Percentiles rank a stretch among this genome's conserved stretches.
phyloP scores from a whole-genome alignment of 768 basidiomycete genomes.

The Tricholoma hemisulphureum region DNA sequence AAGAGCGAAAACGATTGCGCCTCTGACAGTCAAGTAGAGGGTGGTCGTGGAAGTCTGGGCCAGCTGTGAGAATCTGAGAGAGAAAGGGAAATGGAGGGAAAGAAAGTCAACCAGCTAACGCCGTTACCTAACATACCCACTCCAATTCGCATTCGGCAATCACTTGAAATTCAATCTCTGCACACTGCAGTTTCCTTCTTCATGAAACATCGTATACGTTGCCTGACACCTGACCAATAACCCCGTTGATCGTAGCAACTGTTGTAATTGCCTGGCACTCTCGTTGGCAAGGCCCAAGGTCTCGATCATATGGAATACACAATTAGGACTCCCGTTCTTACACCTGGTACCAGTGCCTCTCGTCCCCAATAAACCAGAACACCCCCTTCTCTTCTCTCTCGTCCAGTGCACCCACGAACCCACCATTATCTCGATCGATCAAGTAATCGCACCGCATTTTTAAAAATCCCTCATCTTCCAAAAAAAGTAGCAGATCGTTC shows the following conservation, averaged over 20 bases:
- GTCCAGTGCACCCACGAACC: slow-evolving; percentile 37
- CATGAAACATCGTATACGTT: too few relatives aligned
- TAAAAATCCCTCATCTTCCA: slow-evolving; percentile 54
- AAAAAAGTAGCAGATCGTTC: slow-evolving; percentile 53
- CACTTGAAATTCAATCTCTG: too few relatives aligned
- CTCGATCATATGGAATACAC: too few relatives aligned
- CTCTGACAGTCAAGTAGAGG: slow-evolving; percentile 25
- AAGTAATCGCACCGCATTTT: slow-evolving; percentile 28
- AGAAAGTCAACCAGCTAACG: too few relatives aligned
- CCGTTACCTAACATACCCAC: too few relatives aligned
- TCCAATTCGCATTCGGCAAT: too few relatives aligned
- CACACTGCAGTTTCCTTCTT: too few relatives aligned
- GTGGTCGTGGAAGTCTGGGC: slow-evolving; percentile 19
- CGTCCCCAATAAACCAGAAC: slow-evolving; percentile 57
- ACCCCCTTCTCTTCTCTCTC: slow-evolving; percentile 50
- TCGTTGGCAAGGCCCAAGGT: too few relatives aligned
- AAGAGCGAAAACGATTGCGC: slow-evolving; percentile 7
- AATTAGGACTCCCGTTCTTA: slow-evolving; percentile 28
- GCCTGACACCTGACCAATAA: too few relatives aligned
- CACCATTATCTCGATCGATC: slow-evolving; percentile 17
- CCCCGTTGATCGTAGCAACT: too few relatives aligned
- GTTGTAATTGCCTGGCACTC: too few relatives aligned
- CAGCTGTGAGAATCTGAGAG: slow-evolving; percentile 30
- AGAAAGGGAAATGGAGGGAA: slow-evolving; percentile 2
- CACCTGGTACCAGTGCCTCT: slow-evolving; percentile 66